Base-by-base conservation (phyloP, 805 yeast genomes). In the Lipomyces orientalis region DNA sequence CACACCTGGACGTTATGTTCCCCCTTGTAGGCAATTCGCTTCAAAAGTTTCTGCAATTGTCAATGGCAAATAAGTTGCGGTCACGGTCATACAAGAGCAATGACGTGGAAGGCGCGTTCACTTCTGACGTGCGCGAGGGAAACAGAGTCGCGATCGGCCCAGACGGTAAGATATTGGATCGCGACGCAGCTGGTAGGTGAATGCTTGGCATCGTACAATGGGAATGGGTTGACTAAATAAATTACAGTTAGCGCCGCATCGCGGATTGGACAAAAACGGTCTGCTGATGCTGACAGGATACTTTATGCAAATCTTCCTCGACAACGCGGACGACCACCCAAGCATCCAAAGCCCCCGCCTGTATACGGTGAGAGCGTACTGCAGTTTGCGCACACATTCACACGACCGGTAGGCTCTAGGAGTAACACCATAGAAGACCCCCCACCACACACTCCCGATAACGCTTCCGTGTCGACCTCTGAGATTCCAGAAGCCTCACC, bases 41-140 rank as follows among this genome's bases (percentile, higher is more conserved):
- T 52, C 55, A 19, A 52, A 52, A 8, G 16, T 52, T 52, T 22
- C 29, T 52, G 34, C 55, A 25, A 7, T 22, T 25, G 33, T 31
- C 55, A 10, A 12, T 25, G n/a, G n/a, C n/a, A 25, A 25, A 25
- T 12, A 25, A 52, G 55, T 25, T 52, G 55, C 55, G 34, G 33
- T 22, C 34, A 52, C 16, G 8, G 55, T 25, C 29, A 25, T 14
- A n/a, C 9, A 25, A 16, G 8, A 52, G 19, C 34, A 10, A 12
- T 10, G 55, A 52, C 7, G n/a, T 31, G 16, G 33, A 52, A 52
- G 55, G 55, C 22, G 29, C 55, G 34, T 52, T 52, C 55, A 25
- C 34, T 12, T 25, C 33, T 14, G 55, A 52, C 33, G 55, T 52
- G 19, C 55, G 34, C 34, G 55, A 25, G 14, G 55, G 55, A 16